Base-by-base conservation (phyloP, 2,329 filamentous ascomycete genomes). In the Lasiodiplodia theobromae region DNA sequence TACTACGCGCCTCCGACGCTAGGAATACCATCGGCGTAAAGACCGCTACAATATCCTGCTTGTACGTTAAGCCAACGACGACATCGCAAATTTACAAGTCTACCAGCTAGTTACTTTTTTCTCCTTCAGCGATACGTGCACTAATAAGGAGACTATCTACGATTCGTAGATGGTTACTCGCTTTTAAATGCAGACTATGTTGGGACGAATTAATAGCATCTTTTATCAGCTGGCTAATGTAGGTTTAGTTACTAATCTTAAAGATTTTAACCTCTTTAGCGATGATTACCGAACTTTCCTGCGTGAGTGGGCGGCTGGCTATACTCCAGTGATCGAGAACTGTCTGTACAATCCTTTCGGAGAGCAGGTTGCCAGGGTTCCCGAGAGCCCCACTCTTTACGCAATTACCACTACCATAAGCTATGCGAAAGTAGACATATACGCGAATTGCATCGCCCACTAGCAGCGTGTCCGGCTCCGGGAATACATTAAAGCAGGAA, bases 301-400 rank as follows among this genome's bases (percentile, higher is more conserved):
- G 52, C 37, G 11, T 5, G 56, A 60, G 14, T 73, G 85, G 21
- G 72, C 79, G 25, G 75, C 73, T 60, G 84, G 82, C 70, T 83
- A 85, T 77, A 84, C 86, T 70, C 81, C 44, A 10, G 73, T 85
- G 67, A 80, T 86, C 67, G 75, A 78, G 12, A 77, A 81, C 16
- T 78, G 79, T 64, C 80, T 80, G 14, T 71, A 69, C 18, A 69
- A 71, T 37, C 76, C n/a, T 21, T n/a, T 49, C 47, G 47, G n/a
- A 18, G 18, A 49, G 18, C 18, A 49, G 21, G 47, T 18, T 49
- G 80, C 4, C 82, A 84, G 2, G 71, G 77, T 18, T 76, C 77
- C 23, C 71, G 78, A 5, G 84, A 84, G 25, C 78, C 86, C 18
- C 74, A 82, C 68, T 84, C 84, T 0, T 86, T 83, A 83, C 84